These are phyloP conservation scores for Penicillium nordicum DNA, from an alignment of 2,329 filamentous ascomycete species.

Conservation along the genomic window DNA sequence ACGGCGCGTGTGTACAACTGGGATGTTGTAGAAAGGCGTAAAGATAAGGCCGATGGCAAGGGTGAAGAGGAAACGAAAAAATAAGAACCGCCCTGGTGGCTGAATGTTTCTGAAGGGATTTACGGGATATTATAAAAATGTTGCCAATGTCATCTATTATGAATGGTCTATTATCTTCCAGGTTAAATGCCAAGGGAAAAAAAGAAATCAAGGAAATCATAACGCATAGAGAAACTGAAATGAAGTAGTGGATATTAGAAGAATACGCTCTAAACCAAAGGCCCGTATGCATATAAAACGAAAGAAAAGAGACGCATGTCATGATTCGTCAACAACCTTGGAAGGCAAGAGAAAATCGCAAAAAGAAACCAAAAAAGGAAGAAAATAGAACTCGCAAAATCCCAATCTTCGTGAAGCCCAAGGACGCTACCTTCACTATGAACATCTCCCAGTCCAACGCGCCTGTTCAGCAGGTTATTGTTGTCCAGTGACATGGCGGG, in stretches of 20 bases:
- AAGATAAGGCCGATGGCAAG: constrained; percentile 66
- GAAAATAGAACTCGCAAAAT: not conserved
- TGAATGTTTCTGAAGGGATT: not conserved
- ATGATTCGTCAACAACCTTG: constrained; percentile 2
- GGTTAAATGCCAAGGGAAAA: not conserved
- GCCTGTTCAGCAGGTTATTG: not conserved
- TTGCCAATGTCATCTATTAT: not conserved
- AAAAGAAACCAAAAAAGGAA: not conserved
- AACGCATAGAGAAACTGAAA: not conserved
- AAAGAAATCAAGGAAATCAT: not conserved
- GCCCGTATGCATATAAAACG: constrained; percentile 1
- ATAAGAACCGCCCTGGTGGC: constrained; percentile 14
- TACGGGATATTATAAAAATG: constrained; percentile 8
- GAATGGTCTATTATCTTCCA: constrained; percentile 1
- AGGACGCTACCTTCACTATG: not conserved
- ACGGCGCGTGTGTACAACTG: constrained; percentile 98
- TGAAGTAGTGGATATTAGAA: constrained; percentile 2
- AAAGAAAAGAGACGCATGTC: constrained; percentile 4
- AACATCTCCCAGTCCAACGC: not conserved
- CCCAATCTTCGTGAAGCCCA: not conserved
- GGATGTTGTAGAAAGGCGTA: constrained; percentile 93
- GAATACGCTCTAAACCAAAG: not conserved
- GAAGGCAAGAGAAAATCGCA: not conserved
- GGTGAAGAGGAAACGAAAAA: constrained; percentile 48
- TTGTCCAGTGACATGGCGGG: not conserved